Percentiles rank a stretch among this genome's conserved stretches.
Evolutionary conservation across 257 asterid species (phyloP).

Genomic region (Primulina tabacum): DNA sequence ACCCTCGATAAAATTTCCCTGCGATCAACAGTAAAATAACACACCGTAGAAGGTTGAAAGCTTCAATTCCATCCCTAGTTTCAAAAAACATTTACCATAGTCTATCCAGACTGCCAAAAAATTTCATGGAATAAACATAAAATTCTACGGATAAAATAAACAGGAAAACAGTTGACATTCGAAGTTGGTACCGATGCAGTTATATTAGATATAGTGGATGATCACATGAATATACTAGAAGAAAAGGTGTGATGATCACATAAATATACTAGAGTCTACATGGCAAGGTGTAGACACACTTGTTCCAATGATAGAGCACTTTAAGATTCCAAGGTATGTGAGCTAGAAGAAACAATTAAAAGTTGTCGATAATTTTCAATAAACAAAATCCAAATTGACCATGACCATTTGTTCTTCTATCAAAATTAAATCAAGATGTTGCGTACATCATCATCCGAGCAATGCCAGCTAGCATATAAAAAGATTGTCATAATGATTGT

Average conservation of each 20-base stretch:
- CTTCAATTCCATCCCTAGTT: not conserved
- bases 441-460: not conserved
- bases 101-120: conserved; percentile 5
- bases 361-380: not conserved
- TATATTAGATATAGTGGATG: not conserved
- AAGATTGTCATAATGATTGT: not conserved
- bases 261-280: too few species aligned
- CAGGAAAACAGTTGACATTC: not conserved
- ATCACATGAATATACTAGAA: not conserved
- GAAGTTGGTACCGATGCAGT: not conserved
- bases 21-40: conserved; percentile 8
- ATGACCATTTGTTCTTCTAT: not conserved
- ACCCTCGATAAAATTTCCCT: conserved; percentile 6
- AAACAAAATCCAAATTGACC: not conserved
- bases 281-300: not conserved
- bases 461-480: not conserved
- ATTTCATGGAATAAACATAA: conserved; percentile 1
- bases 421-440: not conserved
- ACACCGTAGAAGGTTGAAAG: not conserved
- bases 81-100: not conserved
- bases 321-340: not conserved
- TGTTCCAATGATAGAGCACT: not conserved
- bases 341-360: not conserved
- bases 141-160: not conserved
- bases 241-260: too few species aligned